Evolutionary conservation across 345 rosid genomes (phyloP).

Genomic region (Acer campestre): DNA sequence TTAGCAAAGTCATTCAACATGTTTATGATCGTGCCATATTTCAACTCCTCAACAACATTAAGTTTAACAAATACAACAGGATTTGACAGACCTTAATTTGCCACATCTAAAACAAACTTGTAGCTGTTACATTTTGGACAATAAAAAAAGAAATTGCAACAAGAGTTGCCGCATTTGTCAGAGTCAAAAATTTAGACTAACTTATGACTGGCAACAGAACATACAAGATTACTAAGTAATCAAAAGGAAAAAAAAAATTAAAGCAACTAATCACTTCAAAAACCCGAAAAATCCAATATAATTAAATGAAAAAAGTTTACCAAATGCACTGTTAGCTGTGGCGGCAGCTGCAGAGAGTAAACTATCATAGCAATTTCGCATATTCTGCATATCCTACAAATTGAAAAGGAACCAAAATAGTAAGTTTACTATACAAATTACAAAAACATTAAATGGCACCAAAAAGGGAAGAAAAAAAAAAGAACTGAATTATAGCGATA

Average conservation of each 20-base stretch:
- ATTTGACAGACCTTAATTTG: neutral
- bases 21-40: neutral
- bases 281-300: neutral
- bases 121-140: neutral
- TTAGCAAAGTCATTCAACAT: neutral
- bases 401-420: conserved; percentile 1
- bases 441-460: neutral
- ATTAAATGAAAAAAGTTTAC: conserved; percentile 36
- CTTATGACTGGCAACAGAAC: neutral
- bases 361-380: conserved; percentile 95
- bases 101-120: neutral
- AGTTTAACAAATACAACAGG: neutral
- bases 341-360: conserved; percentile 95
- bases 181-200: conserved; percentile 5
- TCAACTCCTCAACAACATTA: neutral
- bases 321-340: conserved; percentile 90
- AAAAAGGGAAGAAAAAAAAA: neutral
- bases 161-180: neutral
- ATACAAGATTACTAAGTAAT: neutral
- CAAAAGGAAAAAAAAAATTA: neutral
- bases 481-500: neutral
- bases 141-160: neutral
- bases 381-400: conserved; percentile 84
- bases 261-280: neutral
- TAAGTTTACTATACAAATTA: no score